Evolutionary conservation across 768 basidiomycete species (phyloP), one percentile per base, ranked within the genome.

Genomic region (Agrocybe praecox): DNA sequence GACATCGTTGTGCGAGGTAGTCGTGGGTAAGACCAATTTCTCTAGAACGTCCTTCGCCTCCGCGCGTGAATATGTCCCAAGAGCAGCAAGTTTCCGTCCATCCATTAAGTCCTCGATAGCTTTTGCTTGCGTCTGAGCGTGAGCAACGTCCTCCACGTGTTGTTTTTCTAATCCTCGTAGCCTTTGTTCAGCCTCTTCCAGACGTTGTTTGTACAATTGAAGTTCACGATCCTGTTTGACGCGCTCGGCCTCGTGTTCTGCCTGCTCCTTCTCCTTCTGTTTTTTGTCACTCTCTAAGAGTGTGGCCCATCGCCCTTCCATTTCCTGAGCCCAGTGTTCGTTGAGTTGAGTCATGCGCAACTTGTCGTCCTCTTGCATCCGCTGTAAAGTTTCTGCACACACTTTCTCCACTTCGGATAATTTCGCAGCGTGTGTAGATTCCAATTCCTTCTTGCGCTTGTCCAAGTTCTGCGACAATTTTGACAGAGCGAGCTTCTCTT

Each of bases 241-340:
- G 2, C 23, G 21, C 50, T 40, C n/a, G 5, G 36, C 36, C 34
- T 42, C 19, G 14, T 22, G 18, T n/a, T 46, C 44, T 29, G 8
- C 42, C 10, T 18, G 29, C 26, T 29, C 19, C n/a, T 22, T 53
- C 52, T 14, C 26, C 43, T 46, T 53, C 24, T 26, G 4, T 19
- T 43, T 46, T 34, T 29, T 14, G 24, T 32, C n/a, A n/a, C 14
- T 45, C 26, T 24, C 52, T 19, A 29, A 2, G 19, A 53, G 33
- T 4, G 17, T 34, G 24, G 15, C 52, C 52, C 52, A 53, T 18
- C 44, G 52, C 9, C 17, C 18, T 26, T 45, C 43, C 18, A 53
- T 53, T 17, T 53, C 52, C 43, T 53, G 45, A 6, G 42, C 26
- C 52, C 26, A 53, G 18, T 53, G 21, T 9, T 29, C 24, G 52